Evolutionary conservation across 2,329 filamentous ascomycete genomes (phyloP).

Genomic region (Pestalotiopsis sp.): DNA sequence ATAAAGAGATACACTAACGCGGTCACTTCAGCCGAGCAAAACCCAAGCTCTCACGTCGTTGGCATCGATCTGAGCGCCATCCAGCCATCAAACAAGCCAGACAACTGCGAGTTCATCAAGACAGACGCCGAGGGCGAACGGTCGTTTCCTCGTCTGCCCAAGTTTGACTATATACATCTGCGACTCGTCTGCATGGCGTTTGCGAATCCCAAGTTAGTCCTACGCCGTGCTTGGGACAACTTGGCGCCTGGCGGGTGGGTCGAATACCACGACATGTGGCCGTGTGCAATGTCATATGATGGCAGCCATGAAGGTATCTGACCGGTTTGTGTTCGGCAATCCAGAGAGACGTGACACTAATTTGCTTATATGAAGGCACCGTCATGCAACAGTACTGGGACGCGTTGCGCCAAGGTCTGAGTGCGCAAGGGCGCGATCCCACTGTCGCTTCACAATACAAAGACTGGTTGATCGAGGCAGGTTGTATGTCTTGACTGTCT

Average conservation of each 20-base stretch:
- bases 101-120: conserved; percentile 14
- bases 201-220: conserved; percentile 44
- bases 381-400: conserved; percentile 1
- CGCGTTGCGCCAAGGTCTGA: background rate
- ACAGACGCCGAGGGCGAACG: conserved; percentile 15
- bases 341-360: too few species aligned
- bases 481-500: background rate
- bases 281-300: conserved; percentile 6
- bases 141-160: conserved; percentile 7
- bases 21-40: background rate
- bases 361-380: background rate
- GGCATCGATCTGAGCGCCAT: conserved; percentile 13
- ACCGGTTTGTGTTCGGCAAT: background rate
- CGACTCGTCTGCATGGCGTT: conserved; percentile 44
- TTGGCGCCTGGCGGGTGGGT: conserved; percentile 32
- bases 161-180: conserved; percentile 15
- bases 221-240: conserved; percentile 42
- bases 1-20: background rate
- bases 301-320: conserved; percentile 17
- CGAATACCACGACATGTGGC: conserved; percentile 19
- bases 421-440: background rate
- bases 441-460: conserved; percentile 10
- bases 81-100: conserved; percentile 11
- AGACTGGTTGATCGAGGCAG: conserved; percentile 18
- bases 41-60: conserved; percentile 9